Conservation (phyloP, 768 basidiomycete species). For the Terana coerulea region DNA sequence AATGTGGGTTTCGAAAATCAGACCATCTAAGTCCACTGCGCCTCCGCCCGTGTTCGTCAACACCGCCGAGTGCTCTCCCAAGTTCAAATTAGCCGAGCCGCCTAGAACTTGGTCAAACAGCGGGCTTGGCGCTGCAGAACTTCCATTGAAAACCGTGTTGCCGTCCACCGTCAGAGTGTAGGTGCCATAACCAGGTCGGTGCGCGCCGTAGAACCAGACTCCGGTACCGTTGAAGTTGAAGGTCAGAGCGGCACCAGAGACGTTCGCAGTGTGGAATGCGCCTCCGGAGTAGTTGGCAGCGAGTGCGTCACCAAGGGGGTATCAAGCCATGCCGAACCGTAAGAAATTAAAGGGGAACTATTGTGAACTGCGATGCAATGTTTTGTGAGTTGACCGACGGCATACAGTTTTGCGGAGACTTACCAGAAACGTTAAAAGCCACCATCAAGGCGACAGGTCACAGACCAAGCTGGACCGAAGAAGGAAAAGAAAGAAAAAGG, state of each 20-base stretch:
- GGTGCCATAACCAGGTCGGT: constrained; percentile 41
- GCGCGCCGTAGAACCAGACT: constrained; percentile 47
- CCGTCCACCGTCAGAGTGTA: constrained; percentile 46
- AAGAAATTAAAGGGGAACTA: constrained; percentile 50
- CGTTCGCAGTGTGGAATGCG: constrained; percentile 42
- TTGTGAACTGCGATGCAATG: constrained; percentile 45
- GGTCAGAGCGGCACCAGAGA: constrained; percentile 45
- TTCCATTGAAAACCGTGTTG: constrained; percentile 30
- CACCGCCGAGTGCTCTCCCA: constrained; percentile 45
- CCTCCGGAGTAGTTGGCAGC: constrained; percentile 40
- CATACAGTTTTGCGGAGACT: background rate
- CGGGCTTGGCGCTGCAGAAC: constrained; percentile 28
- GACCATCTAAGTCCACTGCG: constrained; percentile 46
- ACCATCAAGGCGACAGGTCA: constrained; percentile 25
- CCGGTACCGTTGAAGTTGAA: constrained; percentile 54
- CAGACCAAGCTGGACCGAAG: constrained; percentile 9
- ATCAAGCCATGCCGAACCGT: constrained; percentile 48
- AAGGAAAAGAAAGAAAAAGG: constrained; percentile 15
- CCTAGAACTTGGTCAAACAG: constrained; percentile 39
- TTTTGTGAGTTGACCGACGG: background rate
- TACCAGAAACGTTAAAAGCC: constrained; percentile 28
- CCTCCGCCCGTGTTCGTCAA: constrained; percentile 41
- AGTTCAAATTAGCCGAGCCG: constrained; percentile 35
- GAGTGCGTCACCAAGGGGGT: constrained; percentile 37
- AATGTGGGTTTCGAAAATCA: constrained; percentile 40